Evolutionary conservation across 495 filamentous ascomycete species (phyloP).

Genomic region (Penicillium riverlandense): DNA sequence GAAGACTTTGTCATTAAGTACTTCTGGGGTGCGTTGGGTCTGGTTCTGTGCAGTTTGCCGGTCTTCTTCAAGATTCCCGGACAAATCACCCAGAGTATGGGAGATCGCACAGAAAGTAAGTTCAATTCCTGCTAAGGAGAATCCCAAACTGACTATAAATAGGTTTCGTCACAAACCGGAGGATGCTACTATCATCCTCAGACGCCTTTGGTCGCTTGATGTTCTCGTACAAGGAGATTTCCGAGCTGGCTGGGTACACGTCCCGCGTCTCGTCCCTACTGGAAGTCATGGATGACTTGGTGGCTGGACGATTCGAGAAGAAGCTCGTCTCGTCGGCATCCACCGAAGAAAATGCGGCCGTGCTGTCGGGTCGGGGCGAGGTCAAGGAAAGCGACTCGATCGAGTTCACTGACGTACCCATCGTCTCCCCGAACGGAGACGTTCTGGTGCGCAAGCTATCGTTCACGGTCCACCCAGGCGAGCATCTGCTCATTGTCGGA

Average conservation of each 20-base stretch:
- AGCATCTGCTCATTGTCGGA: conserved; percentile 90
- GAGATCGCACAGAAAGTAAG: conserved; percentile 83
- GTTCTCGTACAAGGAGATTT: conserved; percentile 98
- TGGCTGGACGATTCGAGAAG: conserved; percentile 86
- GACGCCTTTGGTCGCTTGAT: conserved; percentile 95
- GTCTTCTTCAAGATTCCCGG: conserved; percentile 93
- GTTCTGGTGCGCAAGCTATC: conserved; percentile 76
- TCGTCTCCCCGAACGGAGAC: conserved; percentile 94
- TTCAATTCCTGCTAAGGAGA: not conserved
- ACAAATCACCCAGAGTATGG: conserved; percentile 63
- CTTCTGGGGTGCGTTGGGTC: conserved; percentile 92
- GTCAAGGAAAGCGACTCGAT: conserved; percentile 76
- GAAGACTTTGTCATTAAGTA: conserved; percentile 99
- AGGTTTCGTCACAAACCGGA: conserved; percentile 87
- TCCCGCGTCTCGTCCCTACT: conserved; percentile 82
- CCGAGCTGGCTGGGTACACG: conserved; percentile 90
- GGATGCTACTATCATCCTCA: conserved; percentile 83
- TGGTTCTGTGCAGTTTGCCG: conserved; percentile 90
- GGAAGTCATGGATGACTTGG: conserved; percentile 90
- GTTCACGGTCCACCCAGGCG: conserved; percentile 76
- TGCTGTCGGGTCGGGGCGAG: conserved; percentile 70
- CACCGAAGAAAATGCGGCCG: conserved; percentile 66
- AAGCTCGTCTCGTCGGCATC: conserved; percentile 85
- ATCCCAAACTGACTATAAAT: conserved; percentile 2
- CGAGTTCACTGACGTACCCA: conserved; percentile 86